These are phyloP conservation scores for Monascus purpureus DNA, from an alignment of 495 filamentous ascomycete species.

Conservation along the genomic window DNA sequence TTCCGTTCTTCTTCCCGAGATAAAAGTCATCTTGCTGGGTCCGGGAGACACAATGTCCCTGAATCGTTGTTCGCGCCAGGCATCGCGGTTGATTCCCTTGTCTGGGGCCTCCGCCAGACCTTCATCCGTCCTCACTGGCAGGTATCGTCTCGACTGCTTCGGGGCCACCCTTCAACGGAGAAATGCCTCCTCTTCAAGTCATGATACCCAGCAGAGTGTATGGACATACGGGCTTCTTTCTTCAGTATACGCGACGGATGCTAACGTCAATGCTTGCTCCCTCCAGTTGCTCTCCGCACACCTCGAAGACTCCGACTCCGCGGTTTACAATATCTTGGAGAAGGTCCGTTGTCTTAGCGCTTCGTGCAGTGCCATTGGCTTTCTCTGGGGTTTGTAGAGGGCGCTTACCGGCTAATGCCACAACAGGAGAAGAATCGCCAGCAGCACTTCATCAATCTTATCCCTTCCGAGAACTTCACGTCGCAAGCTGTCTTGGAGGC, in stretches of 20 bases:
- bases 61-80: conserved; percentile 28
- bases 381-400: no score
- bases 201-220: conserved; percentile 32
- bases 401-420: conserved; percentile 5
- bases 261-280: conserved; percentile 1
- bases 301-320: conserved; percentile 74
- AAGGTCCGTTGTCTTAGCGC: conserved; percentile 42
- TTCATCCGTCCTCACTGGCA: conserved; percentile 2
- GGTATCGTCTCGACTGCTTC: conserved; percentile 9
- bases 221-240: not conserved
- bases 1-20: conserved; percentile 1
- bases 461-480: conserved; percentile 98
- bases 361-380: not conserved
- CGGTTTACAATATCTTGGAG: conserved; percentile 75
- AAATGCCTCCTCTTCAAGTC: conserved; percentile 23
- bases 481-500: conserved; percentile 95
- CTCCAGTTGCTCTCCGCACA: conserved; percentile 62
- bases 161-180: conserved; percentile 16
- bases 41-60: conserved; percentile 21
- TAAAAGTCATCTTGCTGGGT: not conserved
- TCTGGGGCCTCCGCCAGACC: conserved; percentile 13
- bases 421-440: conserved; percentile 82
- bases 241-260: not conserved
- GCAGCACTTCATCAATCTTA: conserved; percentile 96
- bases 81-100: conserved; percentile 25